Evolutionary conservation across 2,329 filamentous ascomycete species (phyloP), one percentile per base, ranked within the genome.

Genomic region (Dactylonectria macrodidyma): DNA sequence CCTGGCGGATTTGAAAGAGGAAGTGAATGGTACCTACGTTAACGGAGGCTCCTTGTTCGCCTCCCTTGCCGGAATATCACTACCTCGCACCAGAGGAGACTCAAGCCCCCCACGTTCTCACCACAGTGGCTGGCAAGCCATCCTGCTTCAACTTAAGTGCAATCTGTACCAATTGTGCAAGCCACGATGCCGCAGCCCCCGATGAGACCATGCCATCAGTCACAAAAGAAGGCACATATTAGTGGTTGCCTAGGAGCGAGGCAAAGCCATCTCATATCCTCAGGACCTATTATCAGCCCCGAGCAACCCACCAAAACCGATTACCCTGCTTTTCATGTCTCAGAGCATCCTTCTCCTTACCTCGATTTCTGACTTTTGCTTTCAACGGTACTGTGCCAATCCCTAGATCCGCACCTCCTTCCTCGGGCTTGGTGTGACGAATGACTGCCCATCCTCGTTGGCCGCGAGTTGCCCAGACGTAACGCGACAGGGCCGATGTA

Each of bases 61-160:
- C 34, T 9, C 24, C 44, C 7, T 10, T 14, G 16, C 14, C n/a
- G 1, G 41, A 44, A 44, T n/a, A 44, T 44, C 41, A 44, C 16
- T 14, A 44, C 41, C 41, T n/a, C 14, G 14, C 8, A 8, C 14
- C 41, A n/a, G n/a, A 19, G 41, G 41, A 30, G 4, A 30, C 19
- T 34, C 46, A 38, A 22, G 16, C 58, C 58, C 33, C 34, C 36
- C 58, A 26, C 46, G 19, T 9, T 33, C 47, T 51, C 48, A 52
- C 24, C 58, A 51, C 58, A 16, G 58, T 60, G 47, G 58, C 58
- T 51, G 47, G 36, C 58, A 60, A 60, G 58, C 58, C 58, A 60
- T 60, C 14, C 33, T 41, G 9, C 26, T n/a, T 60, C 19, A 14
- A 51, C 19, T 16, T 19, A 44, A n/a, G 8, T 44, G 41, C 16